These are phyloP conservation scores for Neobulgaria alba DNA, from an alignment of 2,329 filamentous ascomycete genomes.

Conservation along the genomic window DNA sequence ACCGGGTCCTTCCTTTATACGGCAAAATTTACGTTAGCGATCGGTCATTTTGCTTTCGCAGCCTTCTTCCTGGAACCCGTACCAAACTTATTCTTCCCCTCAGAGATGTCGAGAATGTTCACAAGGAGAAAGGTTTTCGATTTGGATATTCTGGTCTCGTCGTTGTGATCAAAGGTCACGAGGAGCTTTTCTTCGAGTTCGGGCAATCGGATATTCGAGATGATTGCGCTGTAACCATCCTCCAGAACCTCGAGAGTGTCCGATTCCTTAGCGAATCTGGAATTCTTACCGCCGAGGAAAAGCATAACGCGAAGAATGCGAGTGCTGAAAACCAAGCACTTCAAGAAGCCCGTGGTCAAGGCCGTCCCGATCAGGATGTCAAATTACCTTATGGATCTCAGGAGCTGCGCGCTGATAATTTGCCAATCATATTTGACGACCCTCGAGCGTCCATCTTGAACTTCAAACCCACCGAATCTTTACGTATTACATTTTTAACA, in stretches of 20 bases:
- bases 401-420: constrained; percentile 43
- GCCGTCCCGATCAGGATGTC: constrained; percentile 42
- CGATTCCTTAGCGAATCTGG: constrained; percentile 64
- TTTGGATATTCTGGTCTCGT: constrained; percentile 87
- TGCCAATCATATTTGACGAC: constrained; percentile 83
- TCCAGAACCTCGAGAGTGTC: constrained; percentile 66
- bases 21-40: constrained; percentile 95
- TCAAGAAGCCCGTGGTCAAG: constrained; percentile 58
- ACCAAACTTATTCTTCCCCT: constrained; percentile 90
- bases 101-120: constrained; percentile 83
- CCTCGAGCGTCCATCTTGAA: constrained; percentile 79
- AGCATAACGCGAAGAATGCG: constrained; percentile 63
- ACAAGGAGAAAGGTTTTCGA: constrained; percentile 91
- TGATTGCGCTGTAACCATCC: constrained; percentile 76
- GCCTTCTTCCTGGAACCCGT: constrained; percentile 76
- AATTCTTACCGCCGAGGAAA: constrained; percentile 57
- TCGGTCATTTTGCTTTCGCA: constrained; percentile 84
- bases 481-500: constrained; percentile 86
- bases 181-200: constrained; percentile 97
- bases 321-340: constrained; percentile 75
- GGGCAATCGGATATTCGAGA: constrained; percentile 68
- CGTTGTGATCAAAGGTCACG: constrained; percentile 85
- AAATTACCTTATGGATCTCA: constrained; percentile 40
- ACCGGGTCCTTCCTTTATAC: constrained; percentile 82
- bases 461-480: constrained; percentile 73